Conservation (phyloP, 768 basidiomycete genomes). For the Mycena capillaripes region DNA sequence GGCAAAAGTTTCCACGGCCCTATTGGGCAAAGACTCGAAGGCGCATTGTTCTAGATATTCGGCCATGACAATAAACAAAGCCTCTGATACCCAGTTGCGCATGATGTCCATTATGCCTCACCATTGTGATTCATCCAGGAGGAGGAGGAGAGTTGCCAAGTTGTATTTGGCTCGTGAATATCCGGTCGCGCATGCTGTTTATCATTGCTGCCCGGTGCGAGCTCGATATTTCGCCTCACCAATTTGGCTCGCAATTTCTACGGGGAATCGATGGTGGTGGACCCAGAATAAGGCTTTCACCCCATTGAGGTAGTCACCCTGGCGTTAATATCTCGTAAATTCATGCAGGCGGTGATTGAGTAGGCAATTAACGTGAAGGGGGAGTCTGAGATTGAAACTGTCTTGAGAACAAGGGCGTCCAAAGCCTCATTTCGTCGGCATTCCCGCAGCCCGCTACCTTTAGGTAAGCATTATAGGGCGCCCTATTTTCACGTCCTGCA, state of each 20-base stretch:
- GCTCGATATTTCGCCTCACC: not conserved
- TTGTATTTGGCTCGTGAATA: too few species aligned
- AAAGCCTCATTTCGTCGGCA: too few species aligned
- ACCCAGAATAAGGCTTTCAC: not conserved
- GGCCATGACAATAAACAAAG: not conserved
- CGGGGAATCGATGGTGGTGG: not conserved
- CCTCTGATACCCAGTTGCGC: not conserved
- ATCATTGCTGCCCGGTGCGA: too few species aligned
- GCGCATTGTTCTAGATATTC: conserved; percentile 2
- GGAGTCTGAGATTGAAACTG: not conserved
- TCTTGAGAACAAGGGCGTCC: not conserved
- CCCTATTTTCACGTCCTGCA: too few species aligned
- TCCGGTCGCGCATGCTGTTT: too few species aligned
- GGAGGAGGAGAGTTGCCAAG: too few species aligned
- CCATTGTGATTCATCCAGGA: not conserved
- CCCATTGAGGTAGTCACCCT: not conserved
- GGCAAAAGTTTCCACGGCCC: not conserved
- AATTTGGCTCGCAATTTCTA: not conserved
- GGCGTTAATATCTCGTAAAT: not conserved
- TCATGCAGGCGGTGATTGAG: not conserved
- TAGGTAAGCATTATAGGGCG: too few species aligned
- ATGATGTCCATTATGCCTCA: too few species aligned
- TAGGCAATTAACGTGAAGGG: not conserved
- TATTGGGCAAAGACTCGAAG: not conserved
- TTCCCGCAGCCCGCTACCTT: too few species aligned